A percentile compares a stretch with the other conserved stretches of the same genome.
Conservation (phyloP, 306 rosid species). For the Mimosa pudica region DNA sequence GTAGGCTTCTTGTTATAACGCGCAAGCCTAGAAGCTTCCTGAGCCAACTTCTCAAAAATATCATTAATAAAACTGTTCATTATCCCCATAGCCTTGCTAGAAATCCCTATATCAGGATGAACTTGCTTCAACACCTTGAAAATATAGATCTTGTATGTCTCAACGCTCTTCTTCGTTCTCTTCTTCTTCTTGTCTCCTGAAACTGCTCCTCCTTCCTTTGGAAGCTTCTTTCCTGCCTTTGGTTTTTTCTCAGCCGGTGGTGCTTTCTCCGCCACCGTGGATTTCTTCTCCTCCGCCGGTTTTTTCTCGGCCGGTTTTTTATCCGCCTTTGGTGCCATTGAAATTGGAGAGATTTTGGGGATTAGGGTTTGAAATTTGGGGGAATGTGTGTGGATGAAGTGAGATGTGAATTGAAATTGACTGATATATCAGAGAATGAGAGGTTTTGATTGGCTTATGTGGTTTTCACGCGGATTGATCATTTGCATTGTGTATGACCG, state of each 20-base stretch:
- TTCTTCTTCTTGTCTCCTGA: conserved; percentile 77
- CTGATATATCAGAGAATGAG: conserved; percentile 22
- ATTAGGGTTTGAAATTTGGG: conserved; percentile 25
- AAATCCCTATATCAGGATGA: conserved; percentile 75
- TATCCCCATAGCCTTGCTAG: conserved; percentile 77
- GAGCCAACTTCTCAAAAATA: conserved; percentile 78
- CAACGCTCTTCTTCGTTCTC: conserved; percentile 64
- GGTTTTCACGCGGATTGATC: conserved; percentile 34
- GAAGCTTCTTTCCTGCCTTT: conserved; percentile 79
- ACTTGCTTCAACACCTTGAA: conserved; percentile 78
- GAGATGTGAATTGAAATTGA: not conserved
- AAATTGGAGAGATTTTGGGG: too few species aligned
- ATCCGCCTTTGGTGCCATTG: conserved; percentile 69
- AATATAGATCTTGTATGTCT: conserved; percentile 80
- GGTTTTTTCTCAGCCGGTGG: conserved; percentile 81
- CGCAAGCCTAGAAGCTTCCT: conserved; percentile 66
- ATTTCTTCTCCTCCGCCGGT: conserved; percentile 68
- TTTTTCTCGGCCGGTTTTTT: conserved; percentile 71
- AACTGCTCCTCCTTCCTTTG: conserved; percentile 57
- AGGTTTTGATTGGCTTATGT: conserved; percentile 21
- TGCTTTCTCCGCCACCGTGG: conserved; percentile 60
- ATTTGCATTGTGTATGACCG: conserved; percentile 15
- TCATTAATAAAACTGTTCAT: conserved; percentile 82
- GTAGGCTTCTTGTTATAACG: conserved; percentile 83
- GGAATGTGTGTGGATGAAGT: not conserved